Conservation (phyloP, 2,329 filamentous ascomycete genomes). For the Pestalotiopsis sp. region DNA sequence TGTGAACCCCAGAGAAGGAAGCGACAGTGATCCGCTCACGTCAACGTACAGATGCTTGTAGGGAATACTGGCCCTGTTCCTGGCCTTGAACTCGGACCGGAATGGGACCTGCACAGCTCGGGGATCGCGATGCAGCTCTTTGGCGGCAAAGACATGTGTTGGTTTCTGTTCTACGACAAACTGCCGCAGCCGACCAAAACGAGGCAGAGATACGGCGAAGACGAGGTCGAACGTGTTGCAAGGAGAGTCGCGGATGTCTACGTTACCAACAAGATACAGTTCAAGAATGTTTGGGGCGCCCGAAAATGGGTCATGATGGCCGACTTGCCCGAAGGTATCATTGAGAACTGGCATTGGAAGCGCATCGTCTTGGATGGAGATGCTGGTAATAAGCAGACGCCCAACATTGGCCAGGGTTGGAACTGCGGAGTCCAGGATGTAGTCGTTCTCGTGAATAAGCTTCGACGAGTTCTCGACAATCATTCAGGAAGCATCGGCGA, state of each 20-base stretch:
- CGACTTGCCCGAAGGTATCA: neutral
- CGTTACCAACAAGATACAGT: neutral
- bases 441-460: neutral
- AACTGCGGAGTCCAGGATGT: neutral
- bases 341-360: neutral
- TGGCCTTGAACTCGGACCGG: neutral
- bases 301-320: neutral
- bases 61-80: neutral
- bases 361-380: conserved; percentile 2
- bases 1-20: fast-evolving
- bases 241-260: neutral
- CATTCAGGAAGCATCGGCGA: neutral
- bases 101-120: neutral
- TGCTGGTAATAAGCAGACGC: neutral
- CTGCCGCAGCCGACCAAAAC: neutral
- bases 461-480: neutral
- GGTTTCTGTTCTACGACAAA: neutral
- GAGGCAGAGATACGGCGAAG: neutral
- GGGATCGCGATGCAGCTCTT: neutral
- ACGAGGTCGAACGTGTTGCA: neutral
- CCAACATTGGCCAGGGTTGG: neutral
- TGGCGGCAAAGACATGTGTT: neutral
- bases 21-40: neutral
- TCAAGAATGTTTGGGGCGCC: neutral
- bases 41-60: neutral